Conservation (phyloP, 2,329 filamentous ascomycete genomes). For the Penicillium concentricum region DNA sequence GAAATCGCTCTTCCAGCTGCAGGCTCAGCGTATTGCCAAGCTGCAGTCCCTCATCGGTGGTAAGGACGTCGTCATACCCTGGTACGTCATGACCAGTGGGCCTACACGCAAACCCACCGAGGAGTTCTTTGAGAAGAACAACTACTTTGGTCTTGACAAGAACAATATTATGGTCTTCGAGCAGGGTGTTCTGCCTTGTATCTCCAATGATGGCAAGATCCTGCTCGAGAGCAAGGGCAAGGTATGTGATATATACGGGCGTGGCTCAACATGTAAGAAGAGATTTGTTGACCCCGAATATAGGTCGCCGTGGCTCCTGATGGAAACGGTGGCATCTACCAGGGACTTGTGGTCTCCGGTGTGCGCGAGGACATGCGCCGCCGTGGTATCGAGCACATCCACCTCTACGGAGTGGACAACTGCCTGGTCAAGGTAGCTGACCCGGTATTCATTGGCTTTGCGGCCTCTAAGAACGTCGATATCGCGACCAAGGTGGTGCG, state of each 20-base stretch:
- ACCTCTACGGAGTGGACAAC: constrained; percentile 98
- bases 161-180: constrained; percentile 92
- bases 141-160: constrained; percentile 83
- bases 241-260: constrained; percentile 42
- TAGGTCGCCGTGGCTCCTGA: constrained; percentile 89
- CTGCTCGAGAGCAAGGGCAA: constrained; percentile 85
- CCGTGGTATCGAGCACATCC: constrained; percentile 89
- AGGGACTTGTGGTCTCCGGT: constrained; percentile 76
- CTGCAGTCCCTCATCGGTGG: constrained; percentile 74
- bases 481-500: constrained; percentile 99
- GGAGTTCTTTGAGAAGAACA: constrained; percentile 84
- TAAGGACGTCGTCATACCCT: constrained; percentile 70
- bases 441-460: constrained; percentile 91
- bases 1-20: constrained; percentile 96
- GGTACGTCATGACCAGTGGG: constrained; percentile 99
- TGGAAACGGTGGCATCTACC: constrained; percentile 95
- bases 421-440: constrained; percentile 99
- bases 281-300: constrained; percentile 4
- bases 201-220: constrained; percentile 97
- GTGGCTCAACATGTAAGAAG: neutral
- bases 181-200: constrained; percentile 93
- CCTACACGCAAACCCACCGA: constrained; percentile 91
- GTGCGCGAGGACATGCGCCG: constrained; percentile 84
- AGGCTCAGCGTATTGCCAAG: constrained; percentile 89
- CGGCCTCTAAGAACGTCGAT: constrained; percentile 82